A percentile compares a stretch with the other conserved stretches of the same genome.
These are phyloP conservation scores for Phytopythium ostracodes DNA, from an alignment of 352 stramenopile species.

Conservation along the genomic window DNA sequence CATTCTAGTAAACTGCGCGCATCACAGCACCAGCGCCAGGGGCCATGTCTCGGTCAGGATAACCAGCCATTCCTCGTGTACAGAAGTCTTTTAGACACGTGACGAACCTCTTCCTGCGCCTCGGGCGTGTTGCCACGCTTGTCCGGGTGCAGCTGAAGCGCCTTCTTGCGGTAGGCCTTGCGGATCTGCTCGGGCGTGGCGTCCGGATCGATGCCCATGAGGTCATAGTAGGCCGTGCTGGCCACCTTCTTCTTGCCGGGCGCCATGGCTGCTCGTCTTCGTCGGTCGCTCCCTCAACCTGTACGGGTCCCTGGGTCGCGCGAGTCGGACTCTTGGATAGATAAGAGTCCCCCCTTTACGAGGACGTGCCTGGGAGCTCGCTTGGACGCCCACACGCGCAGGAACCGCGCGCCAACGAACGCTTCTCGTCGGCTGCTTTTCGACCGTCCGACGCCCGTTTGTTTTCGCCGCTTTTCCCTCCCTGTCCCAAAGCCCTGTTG, in stretches of 20 bases:
- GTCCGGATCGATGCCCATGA: constrained; percentile 71
- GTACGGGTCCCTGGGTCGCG: neutral
- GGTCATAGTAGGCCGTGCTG: constrained; percentile 77
- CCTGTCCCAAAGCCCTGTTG: neutral
- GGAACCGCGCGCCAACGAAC: neutral
- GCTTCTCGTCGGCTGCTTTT: neutral
- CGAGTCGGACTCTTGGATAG: neutral
- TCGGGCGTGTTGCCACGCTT: constrained; percentile 83
- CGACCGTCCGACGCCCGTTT: neutral
- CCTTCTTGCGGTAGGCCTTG: constrained; percentile 90
- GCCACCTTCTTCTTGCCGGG: constrained; percentile 57
- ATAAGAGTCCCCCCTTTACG: neutral
- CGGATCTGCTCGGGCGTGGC: constrained; percentile 86
- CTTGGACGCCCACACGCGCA: neutral
- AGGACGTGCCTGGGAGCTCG: neutral
- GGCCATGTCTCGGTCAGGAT: constrained; percentile 15
- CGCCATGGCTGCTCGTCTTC: constrained; percentile 14
- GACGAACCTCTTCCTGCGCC: constrained; percentile 61
- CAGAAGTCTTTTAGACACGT: no score
- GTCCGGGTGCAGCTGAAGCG: constrained; percentile 90
- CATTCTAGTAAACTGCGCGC: constrained; percentile 84
- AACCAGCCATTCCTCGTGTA: neutral
- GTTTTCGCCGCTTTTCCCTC: neutral
- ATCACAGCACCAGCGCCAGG: constrained; percentile 7
- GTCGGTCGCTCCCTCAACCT: neutral